These are phyloP conservation scores for Colletotrichum tropicale DNA, from an alignment of 2,329 filamentous ascomycete genomes.

Conservation along the genomic window DNA sequence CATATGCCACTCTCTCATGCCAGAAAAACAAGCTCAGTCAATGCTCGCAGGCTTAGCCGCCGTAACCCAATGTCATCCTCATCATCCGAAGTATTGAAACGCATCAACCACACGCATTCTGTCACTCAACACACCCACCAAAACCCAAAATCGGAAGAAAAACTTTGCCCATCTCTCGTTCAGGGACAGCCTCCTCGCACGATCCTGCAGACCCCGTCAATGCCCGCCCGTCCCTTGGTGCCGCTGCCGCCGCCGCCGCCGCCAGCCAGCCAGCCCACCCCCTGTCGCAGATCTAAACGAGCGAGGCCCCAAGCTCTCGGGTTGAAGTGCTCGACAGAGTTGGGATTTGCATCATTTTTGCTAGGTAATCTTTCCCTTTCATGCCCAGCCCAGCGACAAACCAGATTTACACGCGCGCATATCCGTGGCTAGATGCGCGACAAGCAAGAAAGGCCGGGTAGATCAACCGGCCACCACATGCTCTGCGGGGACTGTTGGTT, in stretches of 20 bases:
- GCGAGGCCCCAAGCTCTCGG: slow-evolving; percentile 5
- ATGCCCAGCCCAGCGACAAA: not conserved
- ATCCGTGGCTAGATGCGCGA: not conserved
- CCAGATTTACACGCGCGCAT: not conserved
- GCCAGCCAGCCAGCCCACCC: not conserved
- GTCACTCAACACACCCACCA: not conserved
- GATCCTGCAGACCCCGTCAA: not conserved
- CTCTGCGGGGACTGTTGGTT: not conserved
- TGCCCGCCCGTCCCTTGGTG: not conserved
- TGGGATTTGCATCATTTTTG: slow-evolving; percentile 1
- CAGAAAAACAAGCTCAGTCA: not conserved
- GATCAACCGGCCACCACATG: not conserved
- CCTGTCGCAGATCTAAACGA: slow-evolving; percentile 13
- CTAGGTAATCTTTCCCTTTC: not conserved
- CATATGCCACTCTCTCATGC: not conserved
- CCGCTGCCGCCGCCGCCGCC: not conserved
- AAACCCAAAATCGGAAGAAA: not conserved
- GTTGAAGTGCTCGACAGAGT: not conserved
- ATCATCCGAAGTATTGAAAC: slow-evolving; percentile 18
- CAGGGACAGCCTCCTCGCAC: not conserved
- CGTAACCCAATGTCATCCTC: not conserved
- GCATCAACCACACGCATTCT: not conserved
- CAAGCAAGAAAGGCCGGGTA: not conserved
- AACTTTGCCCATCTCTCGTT: slow-evolving; percentile 3
- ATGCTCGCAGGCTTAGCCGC: not conserved